Evolutionary conservation across 2,329 filamentous ascomycete species (phyloP).

Genomic region (Colletotrichum theobromicola): DNA sequence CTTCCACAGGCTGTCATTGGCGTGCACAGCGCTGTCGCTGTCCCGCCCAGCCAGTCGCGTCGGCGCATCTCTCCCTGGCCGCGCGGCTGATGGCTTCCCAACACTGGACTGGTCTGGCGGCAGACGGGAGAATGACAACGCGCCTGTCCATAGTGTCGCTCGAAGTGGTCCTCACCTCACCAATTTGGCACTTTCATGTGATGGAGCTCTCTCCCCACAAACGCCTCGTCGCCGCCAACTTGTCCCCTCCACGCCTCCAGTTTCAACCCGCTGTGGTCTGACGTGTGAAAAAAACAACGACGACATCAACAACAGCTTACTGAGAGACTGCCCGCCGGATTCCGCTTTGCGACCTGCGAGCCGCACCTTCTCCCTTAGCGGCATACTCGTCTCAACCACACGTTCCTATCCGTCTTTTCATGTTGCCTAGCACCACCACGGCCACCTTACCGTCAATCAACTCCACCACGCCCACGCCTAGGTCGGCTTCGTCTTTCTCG

Average conservation of each 20-base stretch:
- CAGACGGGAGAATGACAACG: background rate
- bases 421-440: background rate
- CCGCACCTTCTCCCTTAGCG: background rate
- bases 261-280: background rate
- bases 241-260: background rate
- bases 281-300: background rate
- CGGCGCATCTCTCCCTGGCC: slow-evolving; percentile 18
- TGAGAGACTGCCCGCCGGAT: background rate
- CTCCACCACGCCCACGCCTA: background rate
- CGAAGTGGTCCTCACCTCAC: background rate
- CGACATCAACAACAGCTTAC: background rate
- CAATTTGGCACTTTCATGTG: slow-evolving; percentile 21
- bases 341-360: background rate
- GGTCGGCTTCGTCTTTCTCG: background rate
- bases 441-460: background rate
- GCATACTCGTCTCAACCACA: background rate
- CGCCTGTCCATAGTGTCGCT: background rate
- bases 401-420: background rate
- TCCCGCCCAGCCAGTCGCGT: slow-evolving; percentile 11
- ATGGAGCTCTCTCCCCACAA: slow-evolving; percentile 19
- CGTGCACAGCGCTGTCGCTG: background rate
- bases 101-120: background rate
- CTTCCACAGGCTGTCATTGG: background rate
- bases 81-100: slow-evolving; percentile 16
- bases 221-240: background rate